Conservation (phyloP, 805 yeast species). For the Candida mattraensis region DNA sequence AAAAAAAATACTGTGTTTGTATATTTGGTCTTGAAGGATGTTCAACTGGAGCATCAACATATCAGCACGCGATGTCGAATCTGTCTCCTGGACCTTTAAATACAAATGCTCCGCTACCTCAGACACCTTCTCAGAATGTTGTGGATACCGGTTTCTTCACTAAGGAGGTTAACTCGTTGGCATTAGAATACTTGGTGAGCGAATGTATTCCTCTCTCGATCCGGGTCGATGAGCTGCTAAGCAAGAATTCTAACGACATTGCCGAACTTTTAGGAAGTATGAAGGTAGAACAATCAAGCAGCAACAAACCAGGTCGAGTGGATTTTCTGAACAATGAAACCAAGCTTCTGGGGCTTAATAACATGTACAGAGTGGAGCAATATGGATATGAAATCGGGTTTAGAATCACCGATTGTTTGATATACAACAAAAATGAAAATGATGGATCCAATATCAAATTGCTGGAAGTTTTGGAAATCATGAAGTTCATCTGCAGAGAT, state of each 20-base stretch:
- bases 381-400: slow-evolving; percentile 59
- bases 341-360: slow-evolving; percentile 45
- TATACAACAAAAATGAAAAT: slow-evolving; percentile 25
- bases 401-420: slow-evolving; percentile 29
- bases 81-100: too few species aligned
- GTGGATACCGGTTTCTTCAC: slow-evolving; percentile 21
- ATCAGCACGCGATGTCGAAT: too few species aligned
- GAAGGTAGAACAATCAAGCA: slow-evolving; percentile 15
- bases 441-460: slow-evolving; percentile 33
- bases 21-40: too few species aligned
- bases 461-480: slow-evolving; percentile 70
- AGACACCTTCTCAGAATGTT: too few species aligned
- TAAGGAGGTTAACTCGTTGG: slow-evolving; percentile 50
- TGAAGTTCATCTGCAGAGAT: slow-evolving; percentile 91
- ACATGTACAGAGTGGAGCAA: slow-evolving; percentile 58
- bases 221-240: slow-evolving; percentile 54
- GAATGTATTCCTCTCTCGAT: slow-evolving; percentile 76
- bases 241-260: slow-evolving; percentile 22
- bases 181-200: slow-evolving; percentile 65
- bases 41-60: too few species aligned
- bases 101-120: too few species aligned
- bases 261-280: slow-evolving; percentile 17
- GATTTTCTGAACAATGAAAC: slow-evolving; percentile 37
- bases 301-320: slow-evolving; percentile 39
- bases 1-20: slow-evolving; percentile 3